Evolutionary conservation across 2,329 filamentous ascomycete species (phyloP), one percentile per base, ranked within the genome.

Genomic region (Chalara sp.): DNA sequence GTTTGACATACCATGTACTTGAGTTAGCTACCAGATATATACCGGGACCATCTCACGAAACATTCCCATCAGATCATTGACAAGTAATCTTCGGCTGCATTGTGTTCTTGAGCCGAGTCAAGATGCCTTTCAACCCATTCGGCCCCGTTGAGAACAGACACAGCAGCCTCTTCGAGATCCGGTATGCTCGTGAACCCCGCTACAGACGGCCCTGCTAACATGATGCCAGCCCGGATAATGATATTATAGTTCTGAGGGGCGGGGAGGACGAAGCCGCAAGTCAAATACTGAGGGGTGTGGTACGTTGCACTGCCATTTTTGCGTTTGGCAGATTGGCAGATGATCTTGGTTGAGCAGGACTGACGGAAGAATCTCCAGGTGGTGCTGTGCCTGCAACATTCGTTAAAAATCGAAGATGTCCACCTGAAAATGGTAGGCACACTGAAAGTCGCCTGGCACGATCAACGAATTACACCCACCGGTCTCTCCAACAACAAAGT

Each of bases 201-300:
- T 47, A 46, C 8, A 46, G 8, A 52, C 37, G 44, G 30, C 13
- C 40, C 29, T 48, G 42, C 54, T 54, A 46, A 59, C 42, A 32
- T 41, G 21, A 44, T 54, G 32, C 13, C 61, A 90, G 87, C 48
- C 78, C 91, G 53, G 86, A 91, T 48, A 84, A 86, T 62, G 84
- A 89, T 61, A 87, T 91, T 51, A 80, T 92, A 53, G 83, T 92
- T 32, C 85, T 93, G 56, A 83, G 87, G 48, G 88, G 88, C 53
- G 78, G 72, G 58, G 83, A 88, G 51, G 76, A 86, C 65, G 88
- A 92, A 64, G 86, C 87, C 44, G 80, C 86, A 42, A 87, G 85
- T 54, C 86, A 89, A 61, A 70, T 87, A 49, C 70, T 93, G 58
- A 87, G 84, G 63, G 88, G 88, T 44, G 80, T 79, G 29, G 70